These are phyloP conservation scores for Hyphodiscus hymeniophilus DNA, from an alignment of 495 filamentous ascomycete species.

Conservation along the genomic window DNA sequence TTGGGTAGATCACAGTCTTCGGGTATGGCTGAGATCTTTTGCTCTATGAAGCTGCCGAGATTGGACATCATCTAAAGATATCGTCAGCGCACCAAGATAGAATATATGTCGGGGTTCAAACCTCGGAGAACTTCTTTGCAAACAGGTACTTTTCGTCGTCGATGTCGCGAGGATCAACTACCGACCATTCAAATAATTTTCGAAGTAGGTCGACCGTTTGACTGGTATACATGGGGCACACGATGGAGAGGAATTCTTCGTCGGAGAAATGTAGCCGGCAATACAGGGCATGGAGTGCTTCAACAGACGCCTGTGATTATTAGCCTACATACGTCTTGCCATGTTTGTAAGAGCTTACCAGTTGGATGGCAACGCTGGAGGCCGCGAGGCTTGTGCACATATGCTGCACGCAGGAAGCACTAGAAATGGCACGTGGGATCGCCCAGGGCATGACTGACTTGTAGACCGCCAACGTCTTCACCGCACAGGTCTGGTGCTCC, in stretches of 20 bases:
- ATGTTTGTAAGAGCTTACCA: conserved; percentile 42
- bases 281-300: conserved; percentile 77
- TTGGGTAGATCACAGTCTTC: conserved; percentile 58
- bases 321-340: conserved; percentile 11
- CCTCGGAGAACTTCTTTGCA: conserved; percentile 90
- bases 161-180: conserved; percentile 67
- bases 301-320: conserved; percentile 61
- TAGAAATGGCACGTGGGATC: conserved; percentile 68
- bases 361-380: conserved; percentile 63
- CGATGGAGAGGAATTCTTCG: conserved; percentile 69
- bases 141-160: conserved; percentile 89
- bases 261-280: conserved; percentile 63
- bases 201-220: conserved; percentile 64
- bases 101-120: conserved; percentile 22
- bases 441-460: conserved; percentile 76
- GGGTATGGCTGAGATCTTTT: conserved; percentile 54
- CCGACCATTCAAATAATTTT: conserved; percentile 73
- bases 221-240: conserved; percentile 67
- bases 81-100: conserved; percentile 19
- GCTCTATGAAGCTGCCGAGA: conserved; percentile 74
- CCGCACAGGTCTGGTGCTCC: conserved; percentile 54
- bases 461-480: conserved; percentile 68
- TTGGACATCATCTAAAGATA: conserved; percentile 64
- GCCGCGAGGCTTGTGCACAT: conserved; percentile 69
- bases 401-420: conserved; percentile 57